Evolutionary conservation across 805 yeast species (phyloP).

Genomic region (Sungouiozyma intestinalis): DNA sequence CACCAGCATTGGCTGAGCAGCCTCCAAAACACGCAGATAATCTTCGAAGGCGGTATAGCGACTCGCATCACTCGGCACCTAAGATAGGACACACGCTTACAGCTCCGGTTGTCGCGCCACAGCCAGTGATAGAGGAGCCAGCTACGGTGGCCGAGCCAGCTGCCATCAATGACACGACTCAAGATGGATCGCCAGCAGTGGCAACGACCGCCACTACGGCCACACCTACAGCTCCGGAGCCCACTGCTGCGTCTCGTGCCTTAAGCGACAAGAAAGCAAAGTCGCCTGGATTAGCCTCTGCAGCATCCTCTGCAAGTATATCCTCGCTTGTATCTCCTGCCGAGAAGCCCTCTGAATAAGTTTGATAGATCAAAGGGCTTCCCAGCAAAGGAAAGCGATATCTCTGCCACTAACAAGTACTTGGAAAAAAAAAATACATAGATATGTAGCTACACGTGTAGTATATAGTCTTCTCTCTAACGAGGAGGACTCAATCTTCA

Average conservation of each 20-base stretch:
- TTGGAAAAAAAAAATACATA: no score
- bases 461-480: neutral
- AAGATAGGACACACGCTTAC: no score
- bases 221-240: no score
- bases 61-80: neutral
- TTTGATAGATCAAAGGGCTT: neutral
- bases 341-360: neutral
- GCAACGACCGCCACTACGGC: no score
- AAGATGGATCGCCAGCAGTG: no score
- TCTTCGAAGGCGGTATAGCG: neutral
- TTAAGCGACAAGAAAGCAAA: neutral
- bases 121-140: no score
- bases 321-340: neutral
- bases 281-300: neutral
- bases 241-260: no score
- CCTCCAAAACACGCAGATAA: neutral
- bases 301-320: neutral
- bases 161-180: neutral
- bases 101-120: constrained; percentile 1
- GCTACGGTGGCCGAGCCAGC: neutral
- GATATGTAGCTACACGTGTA: neutral
- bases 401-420: no score
- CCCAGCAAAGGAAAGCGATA: no score
- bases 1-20: neutral
- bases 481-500: neutral